phyloP scores from a whole-genome alignment of 2,329 filamentous ascomycete genomes.

The Hypomyces rosellus region DNA sequence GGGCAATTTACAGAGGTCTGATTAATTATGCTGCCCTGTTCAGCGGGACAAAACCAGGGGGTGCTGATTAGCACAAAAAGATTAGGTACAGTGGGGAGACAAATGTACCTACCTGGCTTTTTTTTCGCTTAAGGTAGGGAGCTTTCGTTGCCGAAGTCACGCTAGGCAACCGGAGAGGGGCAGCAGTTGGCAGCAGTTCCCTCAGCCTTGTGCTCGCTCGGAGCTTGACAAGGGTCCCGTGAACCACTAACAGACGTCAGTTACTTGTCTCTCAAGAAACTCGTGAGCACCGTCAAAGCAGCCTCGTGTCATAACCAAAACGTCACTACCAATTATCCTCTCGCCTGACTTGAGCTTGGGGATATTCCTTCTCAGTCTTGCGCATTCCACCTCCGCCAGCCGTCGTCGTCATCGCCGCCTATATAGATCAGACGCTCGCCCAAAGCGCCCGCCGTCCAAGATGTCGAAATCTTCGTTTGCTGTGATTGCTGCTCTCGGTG shows the following conservation, averaged over 20 bases:
- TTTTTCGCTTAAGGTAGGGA: no score
- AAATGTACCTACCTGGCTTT: no score
- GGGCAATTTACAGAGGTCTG: no score
- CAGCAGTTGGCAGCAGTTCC: background rate
- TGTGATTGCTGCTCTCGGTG: constrained; percentile 68
- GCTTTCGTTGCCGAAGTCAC: no score
- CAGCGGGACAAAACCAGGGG: no score
- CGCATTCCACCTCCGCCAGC: background rate
- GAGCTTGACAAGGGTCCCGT: constrained; percentile 10
- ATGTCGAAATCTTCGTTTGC: constrained; percentile 79
- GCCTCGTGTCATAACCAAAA: constrained; percentile 2
- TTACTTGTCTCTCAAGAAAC: background rate
- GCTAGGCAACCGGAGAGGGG: no score
- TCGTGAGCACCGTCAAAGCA: constrained; percentile 5
- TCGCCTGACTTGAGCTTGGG: constrained; percentile 3
- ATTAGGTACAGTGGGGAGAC: no score
- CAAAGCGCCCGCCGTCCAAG: constrained; percentile 8
- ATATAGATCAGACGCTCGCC: background rate
- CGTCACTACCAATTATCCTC: background rate
- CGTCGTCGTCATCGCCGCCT: background rate
- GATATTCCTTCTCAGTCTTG: background rate
- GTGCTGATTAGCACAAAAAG: no score
- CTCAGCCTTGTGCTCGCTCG: background rate
- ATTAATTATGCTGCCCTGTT: no score
- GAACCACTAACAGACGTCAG: constrained; percentile 2